Conservation (phyloP, 2,329 filamentous ascomycete genomes). For the Apiospora sp. region DNA sequence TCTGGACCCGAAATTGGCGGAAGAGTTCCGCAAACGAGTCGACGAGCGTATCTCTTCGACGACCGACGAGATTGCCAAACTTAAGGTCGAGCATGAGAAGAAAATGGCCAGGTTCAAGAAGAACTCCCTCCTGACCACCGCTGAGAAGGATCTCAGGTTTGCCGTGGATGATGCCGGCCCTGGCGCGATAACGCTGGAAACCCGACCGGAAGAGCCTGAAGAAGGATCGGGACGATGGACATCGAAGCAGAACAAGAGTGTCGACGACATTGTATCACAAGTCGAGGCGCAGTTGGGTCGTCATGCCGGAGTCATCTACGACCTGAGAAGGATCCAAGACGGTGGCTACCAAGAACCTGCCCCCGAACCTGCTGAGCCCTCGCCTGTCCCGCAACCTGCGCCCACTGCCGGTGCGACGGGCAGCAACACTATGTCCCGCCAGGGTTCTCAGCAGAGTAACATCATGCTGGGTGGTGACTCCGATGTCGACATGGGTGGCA, state of each 20-base stretch:
- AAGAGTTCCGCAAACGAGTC: slow-evolving; percentile 84
- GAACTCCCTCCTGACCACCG: slow-evolving; percentile 72
- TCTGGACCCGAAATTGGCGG: slow-evolving; percentile 78
- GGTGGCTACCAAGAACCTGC: slow-evolving; percentile 75
- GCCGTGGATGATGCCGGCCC: slow-evolving; percentile 66
- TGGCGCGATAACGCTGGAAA: slow-evolving; percentile 72
- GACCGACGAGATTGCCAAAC: slow-evolving; percentile 81
- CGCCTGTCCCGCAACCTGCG: slow-evolving; percentile 29
- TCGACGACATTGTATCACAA: slow-evolving; percentile 78
- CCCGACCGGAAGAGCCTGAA: slow-evolving; percentile 58
- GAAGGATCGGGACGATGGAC: slow-evolving; percentile 50
- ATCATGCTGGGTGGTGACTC: slow-evolving; percentile 64
- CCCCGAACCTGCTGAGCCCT: slow-evolving; percentile 50
- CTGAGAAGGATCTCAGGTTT: slow-evolving; percentile 78
- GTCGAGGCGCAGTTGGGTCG: slow-evolving; percentile 77
- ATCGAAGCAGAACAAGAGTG: slow-evolving; percentile 58
- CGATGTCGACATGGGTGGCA: slow-evolving; percentile 71
- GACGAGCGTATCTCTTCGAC: slow-evolving; percentile 75
- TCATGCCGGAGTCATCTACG: slow-evolving; percentile 69
- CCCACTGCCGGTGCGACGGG: slow-evolving; percentile 35
- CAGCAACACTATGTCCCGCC: slow-evolving; percentile 54
- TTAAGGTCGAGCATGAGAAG: slow-evolving; percentile 81
- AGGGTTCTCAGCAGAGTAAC: slow-evolving; percentile 62
- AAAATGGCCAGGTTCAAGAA: slow-evolving; percentile 78
- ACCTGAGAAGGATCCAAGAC: slow-evolving; percentile 76